phyloP scores from a whole-genome alignment of 371 early-diverging fungal species.

The Mortierella sp. region DNA sequence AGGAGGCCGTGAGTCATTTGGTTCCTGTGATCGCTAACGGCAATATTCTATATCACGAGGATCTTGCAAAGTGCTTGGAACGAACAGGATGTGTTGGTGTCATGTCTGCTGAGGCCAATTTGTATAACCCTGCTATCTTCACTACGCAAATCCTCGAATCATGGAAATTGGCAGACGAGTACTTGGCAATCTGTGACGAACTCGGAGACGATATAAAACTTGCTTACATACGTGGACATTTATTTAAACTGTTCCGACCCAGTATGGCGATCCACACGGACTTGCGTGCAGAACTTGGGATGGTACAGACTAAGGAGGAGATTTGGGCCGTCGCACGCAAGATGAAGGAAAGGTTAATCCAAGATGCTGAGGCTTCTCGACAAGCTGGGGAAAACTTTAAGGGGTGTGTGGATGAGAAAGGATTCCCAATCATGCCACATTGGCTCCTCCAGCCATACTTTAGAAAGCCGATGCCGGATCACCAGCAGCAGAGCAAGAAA shows the following conservation, averaged over 20 bases:
- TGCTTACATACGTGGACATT: conserved; percentile 83
- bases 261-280: conserved; percentile 82
- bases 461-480: conserved; percentile 65
- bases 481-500: conserved; percentile 29
- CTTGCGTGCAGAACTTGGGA: conserved; percentile 78
- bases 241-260: conserved; percentile 95
- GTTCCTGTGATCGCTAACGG: conserved; percentile 99
- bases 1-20: conserved; percentile 69
- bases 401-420: conserved; percentile 65
- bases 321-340: conserved; percentile 66
- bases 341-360: conserved; percentile 71
- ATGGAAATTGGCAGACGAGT: conserved; percentile 89
- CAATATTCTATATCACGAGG: conserved; percentile 93
- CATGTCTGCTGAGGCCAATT: conserved; percentile 95
- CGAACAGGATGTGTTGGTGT: conserved; percentile 95
- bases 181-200: conserved; percentile 81
- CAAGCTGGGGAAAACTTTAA: conserved; percentile 41
- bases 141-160: conserved; percentile 71
- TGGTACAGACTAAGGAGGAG: conserved; percentile 72
- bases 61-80: conserved; percentile 90
- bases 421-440: conserved; percentile 75
- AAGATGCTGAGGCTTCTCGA: conserved; percentile 58
- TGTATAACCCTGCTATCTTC: conserved; percentile 95
- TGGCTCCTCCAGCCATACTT: conserved; percentile 85
- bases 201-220: conserved; percentile 64